phyloP scores from a whole-genome alignment of 345 rosid genomes.

The Brassica cretica region DNA sequence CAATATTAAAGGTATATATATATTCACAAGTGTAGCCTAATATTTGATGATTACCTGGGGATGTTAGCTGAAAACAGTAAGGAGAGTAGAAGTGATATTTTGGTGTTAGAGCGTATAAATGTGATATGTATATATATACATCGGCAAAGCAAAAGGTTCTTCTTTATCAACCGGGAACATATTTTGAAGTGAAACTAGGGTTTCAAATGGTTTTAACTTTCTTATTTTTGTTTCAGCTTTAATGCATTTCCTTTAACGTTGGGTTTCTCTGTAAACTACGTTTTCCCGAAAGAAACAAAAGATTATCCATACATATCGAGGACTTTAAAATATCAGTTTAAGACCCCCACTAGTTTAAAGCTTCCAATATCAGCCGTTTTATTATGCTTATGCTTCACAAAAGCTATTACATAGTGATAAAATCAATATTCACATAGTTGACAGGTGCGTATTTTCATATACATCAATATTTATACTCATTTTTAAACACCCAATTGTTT shows the following conservation, averaged over 20 bases:
- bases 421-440: not conserved
- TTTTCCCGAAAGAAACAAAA: conserved; percentile 25
- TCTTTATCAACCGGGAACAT: conserved; percentile 37
- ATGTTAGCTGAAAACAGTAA: not conserved
- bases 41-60: conserved; percentile 20
- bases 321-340: conserved; percentile 19
- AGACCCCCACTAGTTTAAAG: conserved; percentile 25
- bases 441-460: not conserved
- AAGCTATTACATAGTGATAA: conserved; percentile 9
- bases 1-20: not conserved
- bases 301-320: conserved; percentile 2
- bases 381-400: conserved; percentile 27
- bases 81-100: conserved; percentile 1
- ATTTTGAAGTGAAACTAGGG: conserved; percentile 41
- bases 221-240: conserved; percentile 51
- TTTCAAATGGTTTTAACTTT: conserved; percentile 44
- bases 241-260: conserved; percentile 35
- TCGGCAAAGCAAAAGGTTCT: conserved; percentile 31
- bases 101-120: conserved; percentile 17
- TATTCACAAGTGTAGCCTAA: not conserved
- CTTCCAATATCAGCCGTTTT: conserved; percentile 24
- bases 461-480: not conserved
- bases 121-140: conserved; percentile 25
- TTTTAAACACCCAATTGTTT: not conserved
- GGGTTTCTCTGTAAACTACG: not conserved